A percentile compares a stretch with the other conserved stretches of the same genome.
phyloP scores from a whole-genome alignment of 345 rosid genomes.

The Laguncularia racemosa region DNA sequence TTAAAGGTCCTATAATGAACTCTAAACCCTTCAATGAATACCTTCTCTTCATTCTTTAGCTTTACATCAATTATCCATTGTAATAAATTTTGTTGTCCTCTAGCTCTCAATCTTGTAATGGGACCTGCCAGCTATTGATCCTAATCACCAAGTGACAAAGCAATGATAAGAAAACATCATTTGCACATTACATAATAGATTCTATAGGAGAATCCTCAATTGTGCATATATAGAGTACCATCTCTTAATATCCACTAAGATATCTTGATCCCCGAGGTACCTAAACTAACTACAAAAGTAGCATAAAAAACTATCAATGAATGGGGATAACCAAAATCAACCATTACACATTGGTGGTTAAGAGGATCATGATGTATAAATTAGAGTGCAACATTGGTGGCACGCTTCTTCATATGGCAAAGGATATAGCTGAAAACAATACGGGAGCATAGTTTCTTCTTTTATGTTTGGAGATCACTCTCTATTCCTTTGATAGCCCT shows the following conservation, averaged over 20 bases:
- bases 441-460: slow-evolving; percentile 13
- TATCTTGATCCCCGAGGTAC: slow-evolving; percentile 4
- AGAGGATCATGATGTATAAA: slow-evolving; percentile 17
- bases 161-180: slow-evolving; percentile 14
- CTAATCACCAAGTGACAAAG: slow-evolving; percentile 8
- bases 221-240: slow-evolving; percentile 3
- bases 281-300: slow-evolving; percentile 10
- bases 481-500: slow-evolving; percentile 12
- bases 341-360: slow-evolving; percentile 15
- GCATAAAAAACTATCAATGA: slow-evolving; percentile 8
- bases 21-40: too few species aligned
- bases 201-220: slow-evolving; percentile 3
- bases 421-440: slow-evolving; percentile 23
- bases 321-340: slow-evolving; percentile 14
- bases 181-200: slow-evolving; percentile 1
- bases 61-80: too few species aligned
- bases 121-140: too few species aligned
- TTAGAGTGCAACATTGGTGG: slow-evolving; percentile 9
- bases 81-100: too few species aligned
- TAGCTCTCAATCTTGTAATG: too few species aligned
- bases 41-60: too few species aligned
- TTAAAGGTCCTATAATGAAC: too few species aligned
- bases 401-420: slow-evolving; percentile 14
- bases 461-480: slow-evolving; percentile 12
- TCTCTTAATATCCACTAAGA: slow-evolving; percentile 9